Evolutionary conservation across 768 basidiomycete species (phyloP).

Genomic region (Leccinum longicurvipes): DNA sequence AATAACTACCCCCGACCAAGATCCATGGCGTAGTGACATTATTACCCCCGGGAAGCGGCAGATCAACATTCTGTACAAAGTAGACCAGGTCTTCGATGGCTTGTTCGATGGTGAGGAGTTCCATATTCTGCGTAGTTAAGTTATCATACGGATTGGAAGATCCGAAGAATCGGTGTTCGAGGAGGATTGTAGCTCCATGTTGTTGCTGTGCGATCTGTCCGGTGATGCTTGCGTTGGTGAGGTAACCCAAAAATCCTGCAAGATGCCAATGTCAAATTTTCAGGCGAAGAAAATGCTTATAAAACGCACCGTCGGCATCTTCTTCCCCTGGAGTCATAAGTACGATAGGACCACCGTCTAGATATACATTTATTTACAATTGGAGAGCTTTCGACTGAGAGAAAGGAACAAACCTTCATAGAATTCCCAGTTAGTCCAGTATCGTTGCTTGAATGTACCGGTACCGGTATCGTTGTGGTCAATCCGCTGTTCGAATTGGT

Average conservation of each 20-base stretch:
- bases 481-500: slow-evolving; percentile 32
- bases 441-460: slow-evolving; percentile 77
- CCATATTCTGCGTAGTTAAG: slow-evolving; percentile 55
- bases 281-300: not conserved
- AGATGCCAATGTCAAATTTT: not conserved
- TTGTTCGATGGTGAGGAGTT: slow-evolving; percentile 66
- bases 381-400: not conserved
- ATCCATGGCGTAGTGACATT: slow-evolving; percentile 48
- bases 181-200: slow-evolving; percentile 56
- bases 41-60: slow-evolving; percentile 67
- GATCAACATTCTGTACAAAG: slow-evolving; percentile 61
- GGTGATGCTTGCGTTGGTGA: slow-evolving; percentile 61
- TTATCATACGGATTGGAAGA: slow-evolving; percentile 67
- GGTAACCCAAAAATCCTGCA: slow-evolving; percentile 42
- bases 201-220: slow-evolving; percentile 66
- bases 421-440: slow-evolving; percentile 66
- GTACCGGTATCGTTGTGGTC: slow-evolving; percentile 53
- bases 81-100: slow-evolving; percentile 71
- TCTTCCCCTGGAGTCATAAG: slow-evolving; percentile 58
- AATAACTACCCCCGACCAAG: slow-evolving; percentile 42
- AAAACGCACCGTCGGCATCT: slow-evolving; percentile 42
- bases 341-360: slow-evolving; percentile 28
- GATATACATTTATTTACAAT: not conserved
- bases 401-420: slow-evolving; percentile 44
- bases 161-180: slow-evolving; percentile 77